Evolutionary conservation across 169 alveolate genomes (phyloP).

Genomic region (Plasmodium gaboni): DNA sequence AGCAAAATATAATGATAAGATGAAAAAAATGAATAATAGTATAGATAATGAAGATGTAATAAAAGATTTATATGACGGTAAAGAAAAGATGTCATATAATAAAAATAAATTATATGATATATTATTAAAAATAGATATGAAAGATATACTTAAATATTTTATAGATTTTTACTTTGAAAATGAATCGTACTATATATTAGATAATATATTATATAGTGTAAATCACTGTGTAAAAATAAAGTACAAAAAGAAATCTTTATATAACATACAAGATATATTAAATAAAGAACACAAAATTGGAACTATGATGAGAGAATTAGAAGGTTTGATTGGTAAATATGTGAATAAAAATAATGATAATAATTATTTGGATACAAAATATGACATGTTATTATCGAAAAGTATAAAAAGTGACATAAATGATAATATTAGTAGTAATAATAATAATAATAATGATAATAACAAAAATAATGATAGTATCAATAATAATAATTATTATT

Average conservation of each 20-base stretch:
- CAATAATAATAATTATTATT: not conserved
- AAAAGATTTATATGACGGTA: no score
- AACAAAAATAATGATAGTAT: not conserved
- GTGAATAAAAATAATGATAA: constrained; percentile 23
- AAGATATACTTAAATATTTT: constrained; percentile 7
- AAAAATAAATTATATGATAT: not conserved
- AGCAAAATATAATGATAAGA: no score
- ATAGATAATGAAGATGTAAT: no score
- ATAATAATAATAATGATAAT: not conserved
- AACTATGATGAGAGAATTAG: constrained; percentile 27
- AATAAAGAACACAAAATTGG: constrained; percentile 54
- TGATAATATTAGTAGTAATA: not conserved
- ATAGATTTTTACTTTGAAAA: constrained; percentile 54
- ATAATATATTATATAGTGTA: constrained; percentile 27
- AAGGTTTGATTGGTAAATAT: constrained; percentile 31
- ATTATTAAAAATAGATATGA: constrained; percentile 4
- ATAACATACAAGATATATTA: constrained; percentile 8
- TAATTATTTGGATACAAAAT: constrained; percentile 16
- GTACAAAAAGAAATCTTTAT: constrained; percentile 30
- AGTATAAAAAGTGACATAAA: not conserved
- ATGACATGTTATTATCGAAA: not conserved
- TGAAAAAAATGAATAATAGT: no score
- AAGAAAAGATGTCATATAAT: not conserved
- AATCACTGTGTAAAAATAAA: constrained; percentile 48
- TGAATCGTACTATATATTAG: constrained; percentile 35